phyloP scores from a whole-genome alignment of 2,329 filamentous ascomycete genomes.

The Fusarium domesticum region DNA sequence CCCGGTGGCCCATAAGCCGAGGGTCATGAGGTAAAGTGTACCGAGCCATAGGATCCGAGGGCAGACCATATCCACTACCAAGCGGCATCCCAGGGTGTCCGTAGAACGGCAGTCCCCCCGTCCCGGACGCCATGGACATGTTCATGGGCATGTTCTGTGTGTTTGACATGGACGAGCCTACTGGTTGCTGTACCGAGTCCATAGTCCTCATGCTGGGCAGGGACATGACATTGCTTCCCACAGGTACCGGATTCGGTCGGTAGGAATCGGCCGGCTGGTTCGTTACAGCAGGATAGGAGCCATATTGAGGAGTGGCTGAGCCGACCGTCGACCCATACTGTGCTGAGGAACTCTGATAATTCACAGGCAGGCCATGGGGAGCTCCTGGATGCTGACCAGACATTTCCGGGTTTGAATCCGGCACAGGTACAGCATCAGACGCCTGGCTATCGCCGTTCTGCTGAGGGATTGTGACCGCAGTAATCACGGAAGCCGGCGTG shows the following conservation, averaged over 20 bases:
- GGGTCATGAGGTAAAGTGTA: conserved; percentile 50
- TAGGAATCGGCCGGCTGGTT: conserved; percentile 31
- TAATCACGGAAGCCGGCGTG: conserved; percentile 13
- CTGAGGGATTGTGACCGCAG: conserved; percentile 22
- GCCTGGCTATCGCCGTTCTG: conserved; percentile 35
- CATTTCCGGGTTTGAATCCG: conserved; percentile 31
- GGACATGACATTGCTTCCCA: conserved; percentile 33
- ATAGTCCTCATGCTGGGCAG: conserved; percentile 43
- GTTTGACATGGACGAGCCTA: conserved; percentile 31
- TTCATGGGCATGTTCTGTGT: conserved; percentile 38
- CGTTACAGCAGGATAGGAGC: conserved; percentile 31
- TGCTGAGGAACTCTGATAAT: conserved; percentile 29
- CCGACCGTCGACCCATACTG: conserved; percentile 23
- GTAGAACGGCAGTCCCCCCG: conserved; percentile 43
- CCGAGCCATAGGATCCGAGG: conserved; percentile 42
- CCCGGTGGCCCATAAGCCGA: conserved; percentile 45
- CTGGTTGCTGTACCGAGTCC: conserved; percentile 33
- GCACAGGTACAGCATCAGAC: conserved; percentile 25
- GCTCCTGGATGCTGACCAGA: conserved; percentile 33
- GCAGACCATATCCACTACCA: conserved; percentile 40
- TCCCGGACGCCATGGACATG: conserved; percentile 29
- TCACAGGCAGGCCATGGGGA: conserved; percentile 30
- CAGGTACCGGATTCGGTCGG: conserved; percentile 28
- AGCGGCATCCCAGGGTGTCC: conserved; percentile 37
- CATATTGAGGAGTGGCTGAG: conserved; percentile 30